Evolutionary conservation across 2,329 filamentous ascomycete genomes (phyloP), one percentile per base, ranked within the genome.

Genomic region (Colletotrichum viniferum): DNA sequence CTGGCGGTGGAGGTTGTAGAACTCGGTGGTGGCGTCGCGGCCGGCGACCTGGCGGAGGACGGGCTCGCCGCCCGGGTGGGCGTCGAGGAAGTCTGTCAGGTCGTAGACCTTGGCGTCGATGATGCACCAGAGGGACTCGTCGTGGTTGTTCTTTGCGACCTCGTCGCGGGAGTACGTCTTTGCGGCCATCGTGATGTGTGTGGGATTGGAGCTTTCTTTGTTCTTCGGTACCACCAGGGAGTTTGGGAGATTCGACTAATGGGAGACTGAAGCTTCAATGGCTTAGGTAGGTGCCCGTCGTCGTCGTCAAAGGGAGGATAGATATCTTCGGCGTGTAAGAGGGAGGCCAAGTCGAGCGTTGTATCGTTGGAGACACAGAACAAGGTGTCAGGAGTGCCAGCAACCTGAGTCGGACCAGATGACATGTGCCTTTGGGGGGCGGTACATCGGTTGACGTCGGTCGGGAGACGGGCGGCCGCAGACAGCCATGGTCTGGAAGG

Each of bases 1-100:
- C 79, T 98, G 95, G 30, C 95, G 90, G 86, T 98, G 96, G 69
- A 98, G 92, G 87, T 97, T 97, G 90, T 97, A 98, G 85, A 97
- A 98, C 72, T 93, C 94, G 43, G 90, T 87, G 3, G 95, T 98
- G 66, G 95, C 95, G 81, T 98, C 95, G 78, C 92, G 90, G 77
- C 95, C 95, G 34, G 94, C 95, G 63, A 96, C 91, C 85, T 98
- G 95, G 69, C 91, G 89, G 48, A 97, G 91, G 28, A 97, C 95
- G 58, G 94, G 92, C 80, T 93, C 92, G 80, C 95, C 95, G 79
- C 95, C 95, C 1, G 95, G 95, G 81, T 98, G 95, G 26, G 94
- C 95, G 82, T 97, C 94, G 79, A 95, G 85, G 84, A 97, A 98
- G 78, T 97, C 95, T 76, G 93, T 93, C 14, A 96, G 90, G 85